phyloP scores from a whole-genome alignment of 1,284 basidiomycete species.

The Athelia sp. region DNA sequence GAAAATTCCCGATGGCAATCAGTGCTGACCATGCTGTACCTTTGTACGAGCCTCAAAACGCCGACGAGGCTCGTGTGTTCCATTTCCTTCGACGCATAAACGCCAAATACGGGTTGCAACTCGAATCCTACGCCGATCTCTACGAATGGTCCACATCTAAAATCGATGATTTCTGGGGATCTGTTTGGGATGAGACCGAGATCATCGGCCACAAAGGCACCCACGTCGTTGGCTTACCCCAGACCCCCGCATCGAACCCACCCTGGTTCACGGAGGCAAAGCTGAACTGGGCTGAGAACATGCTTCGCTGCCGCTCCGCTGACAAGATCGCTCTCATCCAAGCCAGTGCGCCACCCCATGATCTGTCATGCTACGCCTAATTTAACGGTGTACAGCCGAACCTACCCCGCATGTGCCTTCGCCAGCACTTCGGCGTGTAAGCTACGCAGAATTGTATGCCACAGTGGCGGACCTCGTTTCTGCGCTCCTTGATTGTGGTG shows the following conservation, averaged over 20 bases:
- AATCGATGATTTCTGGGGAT: constrained; percentile 67
- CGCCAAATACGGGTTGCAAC: constrained; percentile 37
- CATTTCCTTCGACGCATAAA: constrained; percentile 59
- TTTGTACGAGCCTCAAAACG: constrained; percentile 48
- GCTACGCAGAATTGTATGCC: constrained; percentile 58
- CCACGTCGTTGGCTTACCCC: constrained; percentile 56
- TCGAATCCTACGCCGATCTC: constrained; percentile 62
- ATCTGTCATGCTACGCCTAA: constrained; percentile 4
- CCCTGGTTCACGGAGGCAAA: constrained; percentile 69
- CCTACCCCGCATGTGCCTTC: constrained; percentile 44
- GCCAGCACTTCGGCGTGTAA: constrained; percentile 43
- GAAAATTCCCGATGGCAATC: neutral
- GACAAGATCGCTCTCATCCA: constrained; percentile 73
- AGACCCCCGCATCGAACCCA: constrained; percentile 68
- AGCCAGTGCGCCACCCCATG: constrained; percentile 43
- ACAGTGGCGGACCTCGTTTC: constrained; percentile 61
- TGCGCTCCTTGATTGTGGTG: constrained; percentile 54
- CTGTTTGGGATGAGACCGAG: constrained; percentile 73
- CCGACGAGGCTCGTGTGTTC: constrained; percentile 46
- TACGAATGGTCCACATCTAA: constrained; percentile 67
- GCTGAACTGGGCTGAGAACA: constrained; percentile 87
- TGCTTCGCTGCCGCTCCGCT: constrained; percentile 56
- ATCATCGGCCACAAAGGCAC: constrained; percentile 60
- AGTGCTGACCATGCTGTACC: constrained; percentile 12
- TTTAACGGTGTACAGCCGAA: constrained; percentile 41